phyloP scores from a whole-genome alignment of 139 green algal genomes.

The Auxenochlorella protothecoides region DNA sequence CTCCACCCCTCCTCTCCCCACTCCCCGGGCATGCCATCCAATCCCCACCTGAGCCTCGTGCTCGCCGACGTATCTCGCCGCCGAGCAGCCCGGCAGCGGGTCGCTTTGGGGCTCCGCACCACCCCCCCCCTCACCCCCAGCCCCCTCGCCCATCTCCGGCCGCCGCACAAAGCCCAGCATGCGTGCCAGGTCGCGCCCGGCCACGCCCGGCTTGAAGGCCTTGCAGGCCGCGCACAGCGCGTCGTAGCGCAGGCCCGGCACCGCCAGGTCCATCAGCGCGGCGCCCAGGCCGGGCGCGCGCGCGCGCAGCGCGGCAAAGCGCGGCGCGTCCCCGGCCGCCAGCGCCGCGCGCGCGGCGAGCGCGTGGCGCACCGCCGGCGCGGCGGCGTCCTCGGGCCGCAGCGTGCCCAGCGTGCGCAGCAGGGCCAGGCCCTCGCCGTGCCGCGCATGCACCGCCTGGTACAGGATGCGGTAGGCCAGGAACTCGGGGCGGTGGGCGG shows the following conservation, averaged over 20 bases:
- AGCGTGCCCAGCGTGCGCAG: constrained; percentile 42
- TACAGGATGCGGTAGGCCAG: constrained; percentile 56
- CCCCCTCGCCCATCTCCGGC: background rate
- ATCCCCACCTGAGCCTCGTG: constrained; percentile 3
- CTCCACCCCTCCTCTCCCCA: too few relatives aligned
- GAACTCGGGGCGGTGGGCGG: constrained; percentile 31
- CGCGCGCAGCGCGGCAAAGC: constrained; percentile 66
- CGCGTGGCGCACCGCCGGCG: constrained; percentile 45
- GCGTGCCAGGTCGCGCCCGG: constrained; percentile 34
- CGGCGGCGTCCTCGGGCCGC: constrained; percentile 11
- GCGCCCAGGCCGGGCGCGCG: constrained; percentile 47
- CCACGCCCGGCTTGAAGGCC: constrained; percentile 42
- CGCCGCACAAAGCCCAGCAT: constrained; percentile 46
- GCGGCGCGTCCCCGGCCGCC: constrained; percentile 19
- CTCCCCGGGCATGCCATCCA: background rate
- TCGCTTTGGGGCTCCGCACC: background rate
- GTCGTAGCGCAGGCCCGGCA: constrained; percentile 39
- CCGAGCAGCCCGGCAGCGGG: constrained; percentile 40
- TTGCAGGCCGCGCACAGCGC: constrained; percentile 41
- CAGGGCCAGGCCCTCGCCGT: constrained; percentile 39
- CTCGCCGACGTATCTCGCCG: constrained; percentile 12
- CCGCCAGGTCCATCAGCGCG: constrained; percentile 59
- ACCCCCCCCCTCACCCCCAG: constrained; percentile 1
- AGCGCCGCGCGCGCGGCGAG: constrained; percentile 39
- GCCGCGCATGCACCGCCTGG: constrained; percentile 43